Evolutionary conservation across 2,329 filamentous ascomycete species (phyloP).

Genomic region (Scleromitrula shiraiana): DNA sequence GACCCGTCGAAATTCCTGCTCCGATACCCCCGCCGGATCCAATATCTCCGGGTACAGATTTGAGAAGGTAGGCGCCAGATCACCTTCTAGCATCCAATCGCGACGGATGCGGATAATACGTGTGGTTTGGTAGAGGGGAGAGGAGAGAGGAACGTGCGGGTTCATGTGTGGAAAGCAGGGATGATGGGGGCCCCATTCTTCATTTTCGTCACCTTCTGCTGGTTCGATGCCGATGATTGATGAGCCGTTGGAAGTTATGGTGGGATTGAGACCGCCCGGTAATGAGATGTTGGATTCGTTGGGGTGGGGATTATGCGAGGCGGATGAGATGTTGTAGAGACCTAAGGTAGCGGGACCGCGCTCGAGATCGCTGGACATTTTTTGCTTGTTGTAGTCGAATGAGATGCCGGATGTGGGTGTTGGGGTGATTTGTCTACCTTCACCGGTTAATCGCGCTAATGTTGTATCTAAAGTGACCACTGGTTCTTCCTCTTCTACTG

Average conservation of each 20-base stretch:
- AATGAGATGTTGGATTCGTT: conserved; percentile 20
- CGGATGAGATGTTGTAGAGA: conserved; percentile 19
- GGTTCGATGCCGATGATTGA: conserved; percentile 24
- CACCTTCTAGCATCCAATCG: conserved; percentile 85
- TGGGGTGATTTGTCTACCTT: conserved; percentile 6
- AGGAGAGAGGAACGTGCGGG: conserved; percentile 75
- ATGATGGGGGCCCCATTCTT: conserved; percentile 86
- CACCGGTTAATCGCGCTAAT: background rate
- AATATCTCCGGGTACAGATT: conserved; percentile 96
- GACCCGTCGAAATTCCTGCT: conserved; percentile 77
- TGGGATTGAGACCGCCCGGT: conserved; percentile 25
- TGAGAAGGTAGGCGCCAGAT: conserved; percentile 86
- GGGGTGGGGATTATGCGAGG: conserved; percentile 15
- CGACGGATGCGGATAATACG: conserved; percentile 85
- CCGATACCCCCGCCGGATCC: conserved; percentile 71
- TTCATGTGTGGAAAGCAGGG: conserved; percentile 93
- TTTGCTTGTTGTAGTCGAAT: conserved; percentile 21
- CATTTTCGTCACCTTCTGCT: conserved; percentile 49
- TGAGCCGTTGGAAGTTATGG: conserved; percentile 29
- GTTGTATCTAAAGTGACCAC: conserved; percentile 5
- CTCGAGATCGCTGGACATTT: conserved; percentile 27
- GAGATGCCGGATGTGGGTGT: conserved; percentile 17
- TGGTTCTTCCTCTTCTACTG: conserved; percentile 14
- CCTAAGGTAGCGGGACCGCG: conserved; percentile 21
- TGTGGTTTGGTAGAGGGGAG: conserved; percentile 66